A percentile compares a stretch with the other conserved stretches of the same genome.
Evolutionary conservation across 176 grass and related monocot genomes (phyloP).

Genomic region (Avena atlantica): DNA sequence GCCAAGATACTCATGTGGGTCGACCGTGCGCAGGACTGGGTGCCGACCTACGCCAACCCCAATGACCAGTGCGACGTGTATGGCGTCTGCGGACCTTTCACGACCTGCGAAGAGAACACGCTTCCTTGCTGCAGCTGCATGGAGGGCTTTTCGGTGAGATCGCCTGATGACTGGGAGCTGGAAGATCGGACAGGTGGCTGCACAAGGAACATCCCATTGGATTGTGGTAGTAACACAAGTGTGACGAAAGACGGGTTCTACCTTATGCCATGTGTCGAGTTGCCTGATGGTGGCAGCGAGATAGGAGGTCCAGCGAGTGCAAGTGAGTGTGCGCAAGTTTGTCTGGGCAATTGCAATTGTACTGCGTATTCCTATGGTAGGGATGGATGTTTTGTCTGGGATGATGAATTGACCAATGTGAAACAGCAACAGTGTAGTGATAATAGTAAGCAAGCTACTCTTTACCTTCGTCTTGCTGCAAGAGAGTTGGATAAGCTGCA

Average conservation of each 20-base stretch:
- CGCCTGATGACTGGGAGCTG: conserved; percentile 6
- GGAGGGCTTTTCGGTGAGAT: neutral
- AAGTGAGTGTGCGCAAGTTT: neutral
- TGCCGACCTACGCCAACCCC: neutral
- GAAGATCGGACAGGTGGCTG: conserved; percentile 14
- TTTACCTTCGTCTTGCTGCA: conserved; percentile 9
- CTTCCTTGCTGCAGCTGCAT: neutral
- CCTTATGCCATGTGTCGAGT: neutral
- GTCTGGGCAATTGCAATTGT: neutral
- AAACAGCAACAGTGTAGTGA: neutral
- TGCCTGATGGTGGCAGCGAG: neutral
- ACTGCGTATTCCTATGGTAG: neutral
- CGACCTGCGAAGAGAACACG: neutral
- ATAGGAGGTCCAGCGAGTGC: neutral
- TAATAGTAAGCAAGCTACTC: neutral
- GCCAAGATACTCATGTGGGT: conserved; percentile 28
- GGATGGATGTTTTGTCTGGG: neutral
- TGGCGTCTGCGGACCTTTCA: neutral
- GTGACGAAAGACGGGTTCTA: neutral
- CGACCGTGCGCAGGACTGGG: neutral
- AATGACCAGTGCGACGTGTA: neutral
- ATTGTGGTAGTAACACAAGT: neutral
- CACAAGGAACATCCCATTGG: neutral
- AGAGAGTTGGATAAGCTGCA: neutral
- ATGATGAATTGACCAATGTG: neutral